These are phyloP conservation scores for Schizosaccharomyces cryophilus DNA, from an alignment of 805 yeast genomes.

Conservation along the genomic window DNA sequence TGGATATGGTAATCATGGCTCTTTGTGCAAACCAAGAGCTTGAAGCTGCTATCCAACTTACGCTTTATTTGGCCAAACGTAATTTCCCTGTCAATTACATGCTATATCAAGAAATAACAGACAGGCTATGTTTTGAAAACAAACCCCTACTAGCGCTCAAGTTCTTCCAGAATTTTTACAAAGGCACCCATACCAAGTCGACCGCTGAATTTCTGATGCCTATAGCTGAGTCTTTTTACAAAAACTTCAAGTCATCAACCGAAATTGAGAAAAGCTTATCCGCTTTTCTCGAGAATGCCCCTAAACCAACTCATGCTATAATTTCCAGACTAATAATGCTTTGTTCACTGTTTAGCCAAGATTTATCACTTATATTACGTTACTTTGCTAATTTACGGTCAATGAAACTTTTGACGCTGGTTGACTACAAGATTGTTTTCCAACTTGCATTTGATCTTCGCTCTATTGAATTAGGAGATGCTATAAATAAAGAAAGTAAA, in stretches of 20 bases:
- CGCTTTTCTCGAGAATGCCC: too few relatives aligned
- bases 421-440: neutral
- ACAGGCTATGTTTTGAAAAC: neutral
- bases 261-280: too few relatives aligned
- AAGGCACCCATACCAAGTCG: neutral
- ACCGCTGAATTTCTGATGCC: neutral
- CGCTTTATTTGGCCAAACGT: neutral
- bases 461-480: neutral
- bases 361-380: neutral
- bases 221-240: neutral
- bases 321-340: neutral
- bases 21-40: neutral
- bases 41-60: neutral
- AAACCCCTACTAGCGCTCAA: neutral
- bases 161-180: neutral
- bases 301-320: neutral
- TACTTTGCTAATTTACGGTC: neutral
- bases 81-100: neutral
- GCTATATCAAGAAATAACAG: neutral
- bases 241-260: too few relatives aligned
- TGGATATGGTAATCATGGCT: neutral
- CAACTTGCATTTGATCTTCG: neutral
- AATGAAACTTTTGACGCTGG: neutral
- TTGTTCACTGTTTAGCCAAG: neutral
- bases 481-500: neutral